Evolutionary conservation across 2,329 filamentous ascomycete genomes (phyloP).

Genomic region (Herpotrichia juniperi): DNA sequence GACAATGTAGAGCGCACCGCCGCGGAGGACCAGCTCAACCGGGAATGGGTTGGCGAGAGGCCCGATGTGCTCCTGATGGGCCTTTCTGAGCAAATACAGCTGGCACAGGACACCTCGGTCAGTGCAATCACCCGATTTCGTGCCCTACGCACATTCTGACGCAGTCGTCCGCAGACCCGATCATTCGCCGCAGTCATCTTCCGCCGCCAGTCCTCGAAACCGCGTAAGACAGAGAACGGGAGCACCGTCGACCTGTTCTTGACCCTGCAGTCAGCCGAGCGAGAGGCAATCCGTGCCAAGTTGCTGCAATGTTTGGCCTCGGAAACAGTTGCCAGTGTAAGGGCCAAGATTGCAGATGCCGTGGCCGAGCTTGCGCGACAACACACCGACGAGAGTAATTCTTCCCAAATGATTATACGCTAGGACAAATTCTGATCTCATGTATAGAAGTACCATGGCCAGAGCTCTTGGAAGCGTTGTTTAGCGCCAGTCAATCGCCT

Average conservation of each 20-base stretch:
- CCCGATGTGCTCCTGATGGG: constrained; percentile 94
- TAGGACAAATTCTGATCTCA: constrained; percentile 1
- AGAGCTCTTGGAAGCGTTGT: constrained; percentile 83
- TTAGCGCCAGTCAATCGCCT: constrained; percentile 85
- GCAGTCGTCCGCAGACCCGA: constrained; percentile 66
- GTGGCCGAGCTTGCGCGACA: constrained; percentile 94
- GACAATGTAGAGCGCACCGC: constrained; percentile 86
- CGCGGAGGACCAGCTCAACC: constrained; percentile 89
- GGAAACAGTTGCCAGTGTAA: constrained; percentile 75
- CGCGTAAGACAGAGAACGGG: constrained; percentile 74
- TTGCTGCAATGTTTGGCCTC: constrained; percentile 76
- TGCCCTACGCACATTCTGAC: neutral
- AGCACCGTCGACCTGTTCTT: constrained; percentile 85
- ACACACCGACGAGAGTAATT: constrained; percentile 88
- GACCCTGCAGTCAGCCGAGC: constrained; percentile 75
- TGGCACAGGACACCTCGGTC: constrained; percentile 75
- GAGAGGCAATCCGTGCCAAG: constrained; percentile 80
- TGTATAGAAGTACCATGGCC: constrained; percentile 80
- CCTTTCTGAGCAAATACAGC: constrained; percentile 87
- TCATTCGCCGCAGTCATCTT: constrained; percentile 95
- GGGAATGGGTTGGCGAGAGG: constrained; percentile 81
- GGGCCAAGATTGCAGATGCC: constrained; percentile 97
- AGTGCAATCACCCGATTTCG: constrained; percentile 31
- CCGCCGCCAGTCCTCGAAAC: constrained; percentile 88
- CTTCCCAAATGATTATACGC: neutral